Evolutionary conservation across 139 green algal species (phyloP), one percentile per base, ranked within the genome.

Genomic region (Chlorella sp.): DNA sequence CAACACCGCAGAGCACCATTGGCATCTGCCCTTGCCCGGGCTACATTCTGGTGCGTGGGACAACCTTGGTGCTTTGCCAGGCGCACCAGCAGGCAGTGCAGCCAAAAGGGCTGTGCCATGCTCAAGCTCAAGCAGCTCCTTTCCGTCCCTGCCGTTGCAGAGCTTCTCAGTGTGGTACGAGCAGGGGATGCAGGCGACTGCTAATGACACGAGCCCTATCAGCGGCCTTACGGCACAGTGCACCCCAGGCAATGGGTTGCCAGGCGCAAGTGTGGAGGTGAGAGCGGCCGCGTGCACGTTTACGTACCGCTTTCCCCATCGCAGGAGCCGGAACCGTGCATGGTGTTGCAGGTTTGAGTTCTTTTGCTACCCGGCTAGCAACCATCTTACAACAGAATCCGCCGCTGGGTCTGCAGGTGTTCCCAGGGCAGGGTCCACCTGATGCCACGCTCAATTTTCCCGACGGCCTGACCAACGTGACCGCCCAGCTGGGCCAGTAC

Each of bases 351-450:
- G 30, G n/a, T n/a, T n/a, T n/a, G n/a, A n/a, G n/a, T n/a, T n/a
- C n/a, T n/a, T n/a, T n/a, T n/a, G n/a, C n/a, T n/a, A n/a, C n/a
- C n/a, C n/a, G n/a, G n/a, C n/a, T n/a, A n/a, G n/a, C n/a, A n/a
- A n/a, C n/a, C n/a, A n/a, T n/a, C n/a, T n/a, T n/a, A n/a, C n/a
- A n/a, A n/a, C n/a, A n/a, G n/a, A n/a, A n/a, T n/a, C n/a, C n/a
- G n/a, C n/a, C n/a, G n/a, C n/a, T n/a, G n/a, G n/a, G n/a, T 9
- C 39, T 81, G 51, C 30, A 68, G 5, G 75, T 82, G 32, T 82
- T 82, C 13, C 75, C 75, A 2, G 75, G 75, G 2, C 25, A 26
- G 15, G 75, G 23, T 25, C 12, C 34, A 0, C 20, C 34, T 11
- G 56, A 71, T 34, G 23, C 36, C 16, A 71, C 64, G 3, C 17